Percentiles rank a stretch among this genome's conserved stretches.
phyloP scores from a whole-genome alignment of 495 filamentous ascomycete species.

The Penicillium herquei region DNA sequence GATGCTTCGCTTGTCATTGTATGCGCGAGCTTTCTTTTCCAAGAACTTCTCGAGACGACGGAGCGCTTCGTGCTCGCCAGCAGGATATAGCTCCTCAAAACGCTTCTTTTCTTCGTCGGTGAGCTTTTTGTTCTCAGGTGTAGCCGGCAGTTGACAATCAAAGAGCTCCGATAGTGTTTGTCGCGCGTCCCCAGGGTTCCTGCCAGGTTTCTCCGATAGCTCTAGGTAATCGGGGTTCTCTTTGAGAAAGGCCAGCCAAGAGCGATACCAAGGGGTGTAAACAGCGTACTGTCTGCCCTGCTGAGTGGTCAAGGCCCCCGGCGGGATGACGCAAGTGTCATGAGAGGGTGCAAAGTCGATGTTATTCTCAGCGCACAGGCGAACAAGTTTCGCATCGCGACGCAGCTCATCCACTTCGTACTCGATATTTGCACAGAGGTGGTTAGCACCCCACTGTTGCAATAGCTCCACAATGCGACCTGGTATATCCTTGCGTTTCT shows the following conservation, averaged over 20 bases:
- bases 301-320: conserved; percentile 61
- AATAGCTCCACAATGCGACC: conserved; percentile 65
- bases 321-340: conserved; percentile 80
- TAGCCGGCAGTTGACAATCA: conserved; percentile 56
- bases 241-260: conserved; percentile 73
- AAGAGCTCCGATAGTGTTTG: conserved; percentile 60
- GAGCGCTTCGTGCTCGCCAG: conserved; percentile 75
- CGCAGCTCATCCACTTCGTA: conserved; percentile 63
- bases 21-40: conserved; percentile 58
- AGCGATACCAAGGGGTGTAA: conserved; percentile 76
- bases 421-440: conserved; percentile 56
- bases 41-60: conserved; percentile 69
- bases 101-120: conserved; percentile 56
- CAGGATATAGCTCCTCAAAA: conserved; percentile 65
- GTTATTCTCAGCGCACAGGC: conserved; percentile 54
- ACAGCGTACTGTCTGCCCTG: conserved; percentile 78
- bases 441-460: conserved; percentile 69
- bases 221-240: conserved; percentile 63
- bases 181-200: conserved; percentile 58
- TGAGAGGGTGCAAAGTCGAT: conserved; percentile 65
- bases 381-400: conserved; percentile 67
- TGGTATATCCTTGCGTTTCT: conserved; percentile 62
- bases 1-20: conserved; percentile 61
- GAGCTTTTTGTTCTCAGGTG: conserved; percentile 64
- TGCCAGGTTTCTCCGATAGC: conserved; percentile 53